Base-by-base conservation (phyloP, 805 yeast species). In the Tanozyma kutaoensis region DNA sequence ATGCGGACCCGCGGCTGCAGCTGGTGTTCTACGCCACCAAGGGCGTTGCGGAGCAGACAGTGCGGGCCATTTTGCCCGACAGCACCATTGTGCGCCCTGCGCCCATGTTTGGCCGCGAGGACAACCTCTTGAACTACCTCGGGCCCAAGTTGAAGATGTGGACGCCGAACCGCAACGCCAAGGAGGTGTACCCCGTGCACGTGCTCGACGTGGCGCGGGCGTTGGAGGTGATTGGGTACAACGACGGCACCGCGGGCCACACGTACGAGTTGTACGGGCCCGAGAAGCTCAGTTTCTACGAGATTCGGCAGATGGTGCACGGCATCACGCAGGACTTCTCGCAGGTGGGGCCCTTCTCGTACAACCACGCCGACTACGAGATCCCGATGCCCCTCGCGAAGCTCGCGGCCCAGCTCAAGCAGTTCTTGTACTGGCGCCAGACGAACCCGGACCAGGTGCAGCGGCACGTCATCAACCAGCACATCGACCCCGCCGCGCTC, bases 41-140 rank as follows among this genome's bases (percentile, higher is more conserved):
- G 57, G 91, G 80, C 27, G 50, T 73, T 25, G 86, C 79, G 31
- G 94, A 82, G 55, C 64, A 69, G 43, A 69, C 66, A 18, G 93
- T 76, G 15, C 60, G 66, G 33, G 81, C 70, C 23, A 66, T 67
- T 24, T 49, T 68, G 29, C 93, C 93, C 15, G 78, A 72, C 43
- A 64, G 81, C 26, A 81, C 93, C 12, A 80, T 82, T 42, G 91
- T 81, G 17, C 72, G 94, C 52, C 94, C 94, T 5, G 72, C 78
- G 14, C 81, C 80, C 26, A 66, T 80, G 70, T 81, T 56, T 45
- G 91, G 91, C 18, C 61, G 75, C 43, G 78, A 76, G 47, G 85
- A 78, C 48, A 58, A 66, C 34, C 69, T 82, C 45, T 58, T 81
- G 41, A 74, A 72, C 53, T 63, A 64, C 45, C 53, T 70, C 48